Base-by-base conservation (phyloP, 176 grass and related monocot genomes). In the Coix lacrymajobi region DNA sequence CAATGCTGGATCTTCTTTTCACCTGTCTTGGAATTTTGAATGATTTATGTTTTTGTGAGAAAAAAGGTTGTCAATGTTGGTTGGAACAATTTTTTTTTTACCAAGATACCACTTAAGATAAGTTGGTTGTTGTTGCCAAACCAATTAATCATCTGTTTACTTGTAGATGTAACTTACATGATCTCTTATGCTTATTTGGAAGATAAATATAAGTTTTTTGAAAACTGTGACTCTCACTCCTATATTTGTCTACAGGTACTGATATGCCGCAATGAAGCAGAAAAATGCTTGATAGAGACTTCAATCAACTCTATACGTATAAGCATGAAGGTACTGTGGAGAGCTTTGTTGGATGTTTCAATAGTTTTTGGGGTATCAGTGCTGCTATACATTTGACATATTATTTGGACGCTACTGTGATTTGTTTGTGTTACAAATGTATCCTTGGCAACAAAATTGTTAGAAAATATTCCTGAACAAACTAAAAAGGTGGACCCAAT, bases 201-300 rank as follows among this genome's bases (percentile, higher is more conserved):
- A 33, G 17, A 45, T 4, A 17, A 3, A 69, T 31, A 6, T 0
- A 77, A 57, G 3, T 44, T 79, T 68, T 11, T 75, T 30, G 49
- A 76, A 24, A 76, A 54, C n/a, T 81, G 39, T 76, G 3, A 76
- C 32, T 56, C 24, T 40, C n/a, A 41, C 0, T 69, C 0, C 22
- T 10, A 4, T 6, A 6, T 54, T 62, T 85, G 46, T 71, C 20
- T 85, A n/a, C 68, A 98, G 90, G 92, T 98, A 48, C 77, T 98
- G 69, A 91, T 98, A 86, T 95, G 90, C 75, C 92, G 96, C 72
- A 98, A 95, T 84, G 96, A 98, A 86, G 92, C 92, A 37, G 96
- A 98, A 77, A 98, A 98, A 71, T 98, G 96, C 58, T 91, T 98
- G 80, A 92, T 95, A 85, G 96, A 98, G 84, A 95, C 96, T 76